A percentile compares a stretch with the other conserved stretches of the same genome.
These are phyloP conservation scores for Entamoeba moshkovskii DNA, from an alignment of 208 protist species.

Conservation along the genomic window DNA sequence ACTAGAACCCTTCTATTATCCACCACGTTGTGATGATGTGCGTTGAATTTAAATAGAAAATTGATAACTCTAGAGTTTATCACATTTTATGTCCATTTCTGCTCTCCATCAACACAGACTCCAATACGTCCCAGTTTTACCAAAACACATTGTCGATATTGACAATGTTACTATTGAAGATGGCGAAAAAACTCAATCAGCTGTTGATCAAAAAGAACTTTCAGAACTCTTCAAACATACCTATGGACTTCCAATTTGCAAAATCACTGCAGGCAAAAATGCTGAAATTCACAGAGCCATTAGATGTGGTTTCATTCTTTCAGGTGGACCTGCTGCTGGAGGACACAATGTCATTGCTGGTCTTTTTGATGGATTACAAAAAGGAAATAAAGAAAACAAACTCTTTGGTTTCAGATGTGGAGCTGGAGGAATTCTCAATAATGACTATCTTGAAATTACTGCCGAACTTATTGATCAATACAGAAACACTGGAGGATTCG, in stretches of 20 bases:
- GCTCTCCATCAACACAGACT: not conserved
- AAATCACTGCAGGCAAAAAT: not conserved
- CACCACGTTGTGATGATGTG: too few relatives aligned
- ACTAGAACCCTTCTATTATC: too few relatives aligned
- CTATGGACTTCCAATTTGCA: not conserved
- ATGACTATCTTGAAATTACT: conserved; percentile 21
- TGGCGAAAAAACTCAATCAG: not conserved
- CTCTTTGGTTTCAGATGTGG: conserved; percentile 27
- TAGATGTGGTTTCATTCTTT: conserved; percentile 32
- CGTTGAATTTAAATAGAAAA: too few relatives aligned
- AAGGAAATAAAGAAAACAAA: conserved; percentile 5
- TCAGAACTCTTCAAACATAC: not conserved
- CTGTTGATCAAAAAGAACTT: not conserved
- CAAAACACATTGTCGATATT: not conserved
- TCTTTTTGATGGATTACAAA: conserved; percentile 34
- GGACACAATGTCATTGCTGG: conserved; percentile 40
- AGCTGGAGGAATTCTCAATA: conserved; percentile 20
- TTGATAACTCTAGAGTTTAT: too few relatives aligned
- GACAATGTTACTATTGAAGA: not conserved
- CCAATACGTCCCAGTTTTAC: not conserved
- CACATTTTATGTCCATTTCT: not conserved
- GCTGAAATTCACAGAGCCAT: not conserved
- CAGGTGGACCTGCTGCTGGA: conserved; percentile 37
- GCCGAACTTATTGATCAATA: conserved; percentile 29
- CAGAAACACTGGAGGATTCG: conserved; percentile 47